phyloP scores from a whole-genome alignment of 345 rosid species.

The Psidium guajava region DNA sequence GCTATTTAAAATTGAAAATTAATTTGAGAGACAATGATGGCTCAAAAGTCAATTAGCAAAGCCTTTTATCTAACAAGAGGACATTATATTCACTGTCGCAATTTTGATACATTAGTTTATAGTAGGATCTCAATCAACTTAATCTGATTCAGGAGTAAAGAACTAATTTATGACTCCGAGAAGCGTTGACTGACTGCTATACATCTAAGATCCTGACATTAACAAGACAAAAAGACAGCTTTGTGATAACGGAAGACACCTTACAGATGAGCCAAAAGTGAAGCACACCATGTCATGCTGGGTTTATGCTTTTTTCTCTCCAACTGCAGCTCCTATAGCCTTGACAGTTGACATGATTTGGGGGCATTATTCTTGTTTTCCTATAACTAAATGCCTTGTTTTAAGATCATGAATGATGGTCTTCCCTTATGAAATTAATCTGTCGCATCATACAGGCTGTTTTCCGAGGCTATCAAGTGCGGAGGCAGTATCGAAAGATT shows the following conservation, averaged over 20 bases:
- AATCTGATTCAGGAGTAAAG: not conserved
- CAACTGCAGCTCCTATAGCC: not conserved
- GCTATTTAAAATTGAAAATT: not conserved
- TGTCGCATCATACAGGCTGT: conserved; percentile 44
- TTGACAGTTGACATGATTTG: not conserved
- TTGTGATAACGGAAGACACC: not conserved
- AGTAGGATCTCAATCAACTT: not conserved
- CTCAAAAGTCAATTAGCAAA: not conserved
- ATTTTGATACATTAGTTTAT: not conserved
- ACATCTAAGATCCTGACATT: not conserved
- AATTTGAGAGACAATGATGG: not conserved
- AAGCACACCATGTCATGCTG: not conserved
- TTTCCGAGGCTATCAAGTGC: conserved; percentile 75
- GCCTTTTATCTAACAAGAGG: not conserved
- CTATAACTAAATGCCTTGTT: not conserved
- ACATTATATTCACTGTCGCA: not conserved
- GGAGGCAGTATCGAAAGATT: conserved; percentile 72
- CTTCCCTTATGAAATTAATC: not conserved
- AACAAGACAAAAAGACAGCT: not conserved
- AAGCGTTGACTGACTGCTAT: not conserved
- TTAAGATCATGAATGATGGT: not conserved
- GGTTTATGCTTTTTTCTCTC: not conserved
- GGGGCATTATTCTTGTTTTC: not conserved
- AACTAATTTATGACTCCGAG: not conserved
- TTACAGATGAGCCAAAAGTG: not conserved